These are phyloP conservation scores for Ceratopteris richardii DNA, from an alignment of 75 land plant species.

Conservation along the genomic window DNA sequence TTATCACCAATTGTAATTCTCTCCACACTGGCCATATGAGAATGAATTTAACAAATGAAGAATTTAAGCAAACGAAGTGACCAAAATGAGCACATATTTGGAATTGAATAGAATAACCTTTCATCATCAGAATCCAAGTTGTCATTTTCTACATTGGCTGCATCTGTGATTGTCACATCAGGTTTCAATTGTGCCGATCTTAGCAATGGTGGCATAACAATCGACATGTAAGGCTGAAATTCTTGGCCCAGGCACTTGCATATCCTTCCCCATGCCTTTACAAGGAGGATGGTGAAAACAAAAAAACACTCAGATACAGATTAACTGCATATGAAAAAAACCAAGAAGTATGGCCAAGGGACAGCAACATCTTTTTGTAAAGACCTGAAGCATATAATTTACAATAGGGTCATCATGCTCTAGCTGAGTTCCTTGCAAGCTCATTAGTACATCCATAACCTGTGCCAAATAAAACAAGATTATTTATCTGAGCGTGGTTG, in stretches of 20 bases:
- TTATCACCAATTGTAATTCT: conserved; percentile 97
- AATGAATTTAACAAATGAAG: neutral
- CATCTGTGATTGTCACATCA: conserved; percentile 95
- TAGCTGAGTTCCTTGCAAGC: conserved; percentile 82
- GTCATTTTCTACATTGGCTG: conserved; percentile 74
- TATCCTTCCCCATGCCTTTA: conserved; percentile 93
- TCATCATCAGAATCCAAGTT: conserved; percentile 79
- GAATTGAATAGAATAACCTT: conserved; percentile 28
- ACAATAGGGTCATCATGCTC: conserved; percentile 94
- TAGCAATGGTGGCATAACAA: conserved; percentile 97
- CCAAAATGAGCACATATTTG: neutral
- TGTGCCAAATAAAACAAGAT: conserved; percentile 3
- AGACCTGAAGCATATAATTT: conserved; percentile 96
- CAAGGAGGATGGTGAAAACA: too few relatives aligned
- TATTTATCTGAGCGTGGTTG: neutral
- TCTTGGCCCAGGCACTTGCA: conserved; percentile 98
- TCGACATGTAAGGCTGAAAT: conserved; percentile 92
- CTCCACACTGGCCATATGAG: conserved; percentile 52
- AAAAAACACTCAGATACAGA: too few relatives aligned
- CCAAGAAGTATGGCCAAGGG: too few relatives aligned
- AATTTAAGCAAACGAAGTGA: neutral
- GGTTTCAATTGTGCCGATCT: conserved; percentile 96
- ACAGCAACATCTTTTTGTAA: too few relatives aligned
- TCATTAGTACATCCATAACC: conserved; percentile 98
- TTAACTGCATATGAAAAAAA: too few relatives aligned